These are phyloP conservation scores for Extremus antarcticus DNA, from an alignment of 495 filamentous ascomycete species.

Conservation along the genomic window DNA sequence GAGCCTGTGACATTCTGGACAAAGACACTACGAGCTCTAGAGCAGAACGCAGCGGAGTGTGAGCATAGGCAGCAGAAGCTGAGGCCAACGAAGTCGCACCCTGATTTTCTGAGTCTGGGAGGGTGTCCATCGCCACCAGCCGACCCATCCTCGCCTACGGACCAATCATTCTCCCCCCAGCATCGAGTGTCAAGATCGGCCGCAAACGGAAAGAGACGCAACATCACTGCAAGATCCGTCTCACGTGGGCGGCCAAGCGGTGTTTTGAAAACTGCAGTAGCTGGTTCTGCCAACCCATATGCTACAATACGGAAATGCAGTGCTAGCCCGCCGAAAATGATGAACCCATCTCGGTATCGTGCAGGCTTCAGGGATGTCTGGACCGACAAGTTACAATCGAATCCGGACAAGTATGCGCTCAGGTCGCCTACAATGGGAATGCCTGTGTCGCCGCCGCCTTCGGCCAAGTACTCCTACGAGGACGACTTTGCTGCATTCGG, in stretches of 20 bases:
- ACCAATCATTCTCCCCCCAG: slow-evolving; percentile 16
- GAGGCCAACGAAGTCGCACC: slow-evolving; percentile 13
- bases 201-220: slow-evolving; percentile 15
- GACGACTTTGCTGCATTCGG: slow-evolving; percentile 19
- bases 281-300: neutral
- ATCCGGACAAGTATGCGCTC: slow-evolving; percentile 25
- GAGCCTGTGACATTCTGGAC: slow-evolving; percentile 23
- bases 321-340: slow-evolving; percentile 26
- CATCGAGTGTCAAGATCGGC: slow-evolving; percentile 1
- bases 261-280: slow-evolving; percentile 7
- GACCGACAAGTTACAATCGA: slow-evolving; percentile 19
- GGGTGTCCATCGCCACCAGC: slow-evolving; percentile 17
- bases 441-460: slow-evolving; percentile 24
- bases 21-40: slow-evolving; percentile 13
- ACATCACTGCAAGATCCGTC: slow-evolving; percentile 7
- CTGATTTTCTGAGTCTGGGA: slow-evolving; percentile 18
- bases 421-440: slow-evolving; percentile 13
- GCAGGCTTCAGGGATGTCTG: slow-evolving; percentile 23
- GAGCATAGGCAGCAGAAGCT: slow-evolving; percentile 11
- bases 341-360: slow-evolving; percentile 26
- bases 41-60: slow-evolving; percentile 17
- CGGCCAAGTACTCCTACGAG: slow-evolving; percentile 16
- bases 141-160: slow-evolving; percentile 10
- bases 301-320: slow-evolving; percentile 21
- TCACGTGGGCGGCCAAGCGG: slow-evolving; percentile 17